Percentiles rank a stretch among this genome's conserved stretches.
phyloP scores from a whole-genome alignment of 2,329 filamentous ascomycete genomes.

The Microcyclosporella mali region DNA sequence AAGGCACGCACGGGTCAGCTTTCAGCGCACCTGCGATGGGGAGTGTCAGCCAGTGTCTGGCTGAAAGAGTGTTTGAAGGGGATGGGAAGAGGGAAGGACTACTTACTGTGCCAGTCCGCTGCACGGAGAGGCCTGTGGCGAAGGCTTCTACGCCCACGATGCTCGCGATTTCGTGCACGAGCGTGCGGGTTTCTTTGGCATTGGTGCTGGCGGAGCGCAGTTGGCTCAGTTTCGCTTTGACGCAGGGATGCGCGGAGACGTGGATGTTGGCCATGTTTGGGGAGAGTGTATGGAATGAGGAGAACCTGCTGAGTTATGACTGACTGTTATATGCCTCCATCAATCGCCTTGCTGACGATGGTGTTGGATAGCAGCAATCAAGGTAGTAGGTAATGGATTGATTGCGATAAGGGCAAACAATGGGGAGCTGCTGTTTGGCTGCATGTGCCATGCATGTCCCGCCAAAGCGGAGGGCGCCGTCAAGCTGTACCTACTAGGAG shows the following conservation, averaged over 20 bases:
- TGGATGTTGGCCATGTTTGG: conserved; percentile 50
- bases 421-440: too few relatives aligned
- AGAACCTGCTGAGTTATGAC: too few relatives aligned
- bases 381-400: too few relatives aligned
- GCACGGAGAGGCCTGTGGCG: conserved; percentile 53
- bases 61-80: too few relatives aligned
- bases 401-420: too few relatives aligned
- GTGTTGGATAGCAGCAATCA: too few relatives aligned
- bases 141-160: conserved; percentile 81
- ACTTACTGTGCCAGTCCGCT: conserved; percentile 59
- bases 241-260: conserved; percentile 78
- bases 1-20: conserved; percentile 8
- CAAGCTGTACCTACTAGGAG: too few relatives aligned
- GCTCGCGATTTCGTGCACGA: conserved; percentile 80
- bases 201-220: conserved; percentile 67
- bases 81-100: conserved; percentile 13
- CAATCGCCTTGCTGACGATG: too few relatives aligned
- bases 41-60: conserved; percentile 20
- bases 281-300: not conserved
- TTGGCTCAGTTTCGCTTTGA: conserved; percentile 82
- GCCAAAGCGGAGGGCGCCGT: too few relatives aligned
- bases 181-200: conserved; percentile 68
- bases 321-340: too few relatives aligned
- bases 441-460: too few relatives aligned
- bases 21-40: conserved; percentile 8